phyloP scores from a whole-genome alignment of 2,329 filamentous ascomycete genomes.

The Neofusicoccum umdonicola region DNA sequence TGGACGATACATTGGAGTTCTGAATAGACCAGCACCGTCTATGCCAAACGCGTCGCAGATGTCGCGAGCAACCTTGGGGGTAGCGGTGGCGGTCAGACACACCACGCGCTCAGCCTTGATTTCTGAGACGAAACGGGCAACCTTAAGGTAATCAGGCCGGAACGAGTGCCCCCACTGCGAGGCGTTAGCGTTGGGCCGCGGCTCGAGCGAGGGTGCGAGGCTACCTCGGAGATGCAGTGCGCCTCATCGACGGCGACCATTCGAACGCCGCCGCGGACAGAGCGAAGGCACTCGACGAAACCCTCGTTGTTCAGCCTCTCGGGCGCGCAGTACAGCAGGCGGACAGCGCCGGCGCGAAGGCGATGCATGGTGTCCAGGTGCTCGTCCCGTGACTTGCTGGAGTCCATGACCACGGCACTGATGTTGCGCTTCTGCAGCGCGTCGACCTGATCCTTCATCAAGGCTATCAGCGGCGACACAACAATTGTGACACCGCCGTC shows the following conservation, averaged over 20 bases:
- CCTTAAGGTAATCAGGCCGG: constrained; percentile 53
- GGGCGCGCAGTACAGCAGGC: constrained; percentile 58
- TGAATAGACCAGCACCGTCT: constrained; percentile 51
- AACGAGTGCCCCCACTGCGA: constrained; percentile 49
- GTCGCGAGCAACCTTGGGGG: constrained; percentile 55
- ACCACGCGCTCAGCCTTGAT: constrained; percentile 58
- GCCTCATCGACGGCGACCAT: constrained; percentile 59
- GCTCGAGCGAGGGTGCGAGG: neutral
- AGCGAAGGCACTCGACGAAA: constrained; percentile 56
- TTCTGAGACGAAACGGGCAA: constrained; percentile 57
- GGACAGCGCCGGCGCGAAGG: constrained; percentile 48
- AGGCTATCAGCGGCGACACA: constrained; percentile 55
- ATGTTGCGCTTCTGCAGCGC: constrained; percentile 51
- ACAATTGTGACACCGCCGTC: constrained; percentile 55
- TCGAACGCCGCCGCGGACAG: constrained; percentile 55
- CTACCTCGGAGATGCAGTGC: constrained; percentile 55
- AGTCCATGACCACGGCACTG: constrained; percentile 56
- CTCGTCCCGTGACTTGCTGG: constrained; percentile 49
- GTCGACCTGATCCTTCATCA: constrained; percentile 64
- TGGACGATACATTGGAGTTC: constrained; percentile 58
- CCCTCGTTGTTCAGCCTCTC: constrained; percentile 62
- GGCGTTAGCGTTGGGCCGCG: constrained; percentile 4
- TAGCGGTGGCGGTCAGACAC: constrained; percentile 61
- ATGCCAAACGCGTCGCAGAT: constrained; percentile 56
- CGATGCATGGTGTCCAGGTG: constrained; percentile 45